A percentile compares a stretch with the other conserved stretches of the same genome.
Conservation (phyloP, 1,139 yeast genomes). For the Candida tropicalis region DNA sequence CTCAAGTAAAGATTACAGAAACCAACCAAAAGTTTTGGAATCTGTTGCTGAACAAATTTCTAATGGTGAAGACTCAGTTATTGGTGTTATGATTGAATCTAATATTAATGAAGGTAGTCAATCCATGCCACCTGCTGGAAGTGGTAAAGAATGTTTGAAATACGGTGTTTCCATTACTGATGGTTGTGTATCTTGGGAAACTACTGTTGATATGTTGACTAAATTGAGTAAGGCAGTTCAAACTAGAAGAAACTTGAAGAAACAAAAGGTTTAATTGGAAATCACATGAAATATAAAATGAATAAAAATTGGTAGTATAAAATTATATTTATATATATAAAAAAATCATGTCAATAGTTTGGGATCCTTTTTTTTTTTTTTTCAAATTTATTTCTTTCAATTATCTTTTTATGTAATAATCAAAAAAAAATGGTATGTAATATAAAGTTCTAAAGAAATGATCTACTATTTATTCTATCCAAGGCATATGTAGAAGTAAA, state of each 20-base stretch:
- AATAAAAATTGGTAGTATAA: background rate
- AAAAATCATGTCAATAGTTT: slow-evolving; percentile 1
- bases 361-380: too few species aligned
- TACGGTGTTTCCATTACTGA: slow-evolving; percentile 97
- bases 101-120: slow-evolving; percentile 92
- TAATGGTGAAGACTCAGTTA: slow-evolving; percentile 74
- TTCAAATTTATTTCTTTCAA: too few species aligned
- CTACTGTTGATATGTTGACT: slow-evolving; percentile 72
- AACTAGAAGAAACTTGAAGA: slow-evolving; percentile 59
- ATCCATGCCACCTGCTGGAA: slow-evolving; percentile 67
- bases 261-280: slow-evolving; percentile 14
- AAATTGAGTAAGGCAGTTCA: slow-evolving; percentile 78
- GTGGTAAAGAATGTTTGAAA: slow-evolving; percentile 70
- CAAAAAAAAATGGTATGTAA: too few species aligned
- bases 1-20: slow-evolving; percentile 83
- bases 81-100: slow-evolving; percentile 97
- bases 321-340: background rate
- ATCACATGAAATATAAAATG: background rate
- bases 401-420: too few species aligned
- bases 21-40: slow-evolving; percentile 92
- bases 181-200: slow-evolving; percentile 92
- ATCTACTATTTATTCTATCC: slow-evolving; percentile 9
- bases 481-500: slow-evolving; percentile 14
- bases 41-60: slow-evolving; percentile 76
- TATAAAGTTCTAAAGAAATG: background rate